phyloP scores from a whole-genome alignment of 192 early-diverging fungal genomes.

The Powellomyces hirtus region DNA sequence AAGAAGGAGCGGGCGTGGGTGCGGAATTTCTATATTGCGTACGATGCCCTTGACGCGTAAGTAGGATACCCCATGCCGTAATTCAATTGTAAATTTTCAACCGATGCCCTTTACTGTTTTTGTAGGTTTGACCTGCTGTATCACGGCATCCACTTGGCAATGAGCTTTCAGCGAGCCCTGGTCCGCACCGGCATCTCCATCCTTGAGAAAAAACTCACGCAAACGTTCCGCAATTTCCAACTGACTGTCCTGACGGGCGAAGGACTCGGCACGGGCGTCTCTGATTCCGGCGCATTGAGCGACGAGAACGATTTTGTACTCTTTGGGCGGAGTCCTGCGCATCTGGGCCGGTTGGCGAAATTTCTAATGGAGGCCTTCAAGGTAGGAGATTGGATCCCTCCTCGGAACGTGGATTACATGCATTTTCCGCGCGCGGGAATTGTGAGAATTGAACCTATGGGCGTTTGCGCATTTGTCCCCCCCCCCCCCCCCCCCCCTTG shows the following conservation, averaged over 20 bases:
- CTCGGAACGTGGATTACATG: too few species aligned
- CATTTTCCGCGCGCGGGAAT: too few species aligned
- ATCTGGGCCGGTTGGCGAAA: constrained; percentile 71
- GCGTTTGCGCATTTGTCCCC: too few species aligned
- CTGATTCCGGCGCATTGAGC: constrained; percentile 12
- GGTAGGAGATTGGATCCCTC: too few species aligned
- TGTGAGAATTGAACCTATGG: too few species aligned
- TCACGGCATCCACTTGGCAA: constrained; percentile 73
- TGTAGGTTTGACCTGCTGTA: constrained; percentile 46
- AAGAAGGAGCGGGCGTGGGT: constrained; percentile 54
- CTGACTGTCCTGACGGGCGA: constrained; percentile 53
- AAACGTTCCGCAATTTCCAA: constrained; percentile 71
- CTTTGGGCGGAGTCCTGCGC: constrained; percentile 40
- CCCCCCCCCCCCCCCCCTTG: too few species aligned
- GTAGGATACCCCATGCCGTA: too few species aligned
- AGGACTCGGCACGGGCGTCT: constrained; percentile 13
- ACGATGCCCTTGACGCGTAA: constrained; percentile 74
- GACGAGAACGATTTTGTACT: constrained; percentile 38
- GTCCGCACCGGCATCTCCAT: constrained; percentile 77
- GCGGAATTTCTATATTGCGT: constrained; percentile 83
- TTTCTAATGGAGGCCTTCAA: constrained; percentile 79
- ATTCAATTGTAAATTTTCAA: neutral
- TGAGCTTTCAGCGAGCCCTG: constrained; percentile 72
- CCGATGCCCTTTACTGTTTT: too few species aligned
- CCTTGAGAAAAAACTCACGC: constrained; percentile 76